Percentiles rank a stretch among this genome's conserved stretches.
Evolutionary conservation across 1,284 basidiomycete genomes (phyloP).

Genomic region (Anthracocystis setariae): DNA sequence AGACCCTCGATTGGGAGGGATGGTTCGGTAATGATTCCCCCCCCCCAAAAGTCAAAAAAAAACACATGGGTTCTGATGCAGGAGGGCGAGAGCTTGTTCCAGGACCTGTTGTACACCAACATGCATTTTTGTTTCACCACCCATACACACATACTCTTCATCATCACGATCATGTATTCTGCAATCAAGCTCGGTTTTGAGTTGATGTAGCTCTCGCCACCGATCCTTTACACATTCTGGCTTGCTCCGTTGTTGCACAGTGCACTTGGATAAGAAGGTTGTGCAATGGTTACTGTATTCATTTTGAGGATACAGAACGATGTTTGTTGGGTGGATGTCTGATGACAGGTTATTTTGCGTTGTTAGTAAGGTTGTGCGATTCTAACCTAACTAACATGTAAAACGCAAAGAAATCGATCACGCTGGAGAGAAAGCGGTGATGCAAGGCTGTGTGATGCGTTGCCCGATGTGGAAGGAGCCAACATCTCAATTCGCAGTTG

Average conservation of each 20-base stretch:
- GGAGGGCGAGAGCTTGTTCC: constrained; percentile 43
- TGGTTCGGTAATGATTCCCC: neutral
- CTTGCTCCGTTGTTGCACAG: too few relatives aligned
- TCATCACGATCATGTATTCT: constrained; percentile 31
- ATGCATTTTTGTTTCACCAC: constrained; percentile 23
- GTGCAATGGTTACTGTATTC: too few relatives aligned
- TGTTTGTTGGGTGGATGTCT: too few relatives aligned
- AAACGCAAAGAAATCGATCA: constrained; percentile 23
- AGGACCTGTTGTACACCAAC: constrained; percentile 41
- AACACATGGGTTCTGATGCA: constrained; percentile 24
- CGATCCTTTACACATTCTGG: constrained; percentile 17
- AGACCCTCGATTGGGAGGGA: neutral
- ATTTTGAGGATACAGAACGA: too few relatives aligned
- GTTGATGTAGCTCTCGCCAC: constrained; percentile 11
- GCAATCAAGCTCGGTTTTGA: constrained; percentile 19
- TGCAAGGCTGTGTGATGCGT: neutral
- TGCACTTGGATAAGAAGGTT: too few relatives aligned
- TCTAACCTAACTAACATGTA: neutral
- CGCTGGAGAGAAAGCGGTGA: constrained; percentile 1
- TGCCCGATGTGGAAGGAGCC: neutral
- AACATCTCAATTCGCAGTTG: neutral
- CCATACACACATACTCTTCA: constrained; percentile 4
- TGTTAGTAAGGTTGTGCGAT: too few relatives aligned
- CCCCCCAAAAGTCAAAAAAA: constrained; percentile 23
- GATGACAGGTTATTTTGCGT: too few relatives aligned